phyloP scores from a whole-genome alignment of 2,329 filamentous ascomycete genomes.

The Diaporthe ilicicola region DNA sequence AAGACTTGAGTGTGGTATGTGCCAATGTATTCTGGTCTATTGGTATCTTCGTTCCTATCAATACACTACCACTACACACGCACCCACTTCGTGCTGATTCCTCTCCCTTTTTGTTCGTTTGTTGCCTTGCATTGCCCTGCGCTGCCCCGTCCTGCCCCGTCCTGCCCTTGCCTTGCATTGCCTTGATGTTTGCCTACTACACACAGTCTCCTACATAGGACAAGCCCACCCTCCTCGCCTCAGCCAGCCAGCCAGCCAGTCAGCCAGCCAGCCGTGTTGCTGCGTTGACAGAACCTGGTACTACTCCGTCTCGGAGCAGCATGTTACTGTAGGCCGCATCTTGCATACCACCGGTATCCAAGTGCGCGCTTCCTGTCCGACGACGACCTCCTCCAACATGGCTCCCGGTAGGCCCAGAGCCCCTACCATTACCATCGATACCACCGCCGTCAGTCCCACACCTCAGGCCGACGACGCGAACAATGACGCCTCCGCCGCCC shows the following conservation, averaged over 20 bases:
- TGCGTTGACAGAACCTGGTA: not conserved
- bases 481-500: slow-evolving; percentile 39
- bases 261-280: not conserved
- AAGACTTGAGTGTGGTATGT: not conserved
- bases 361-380: slow-evolving; percentile 19
- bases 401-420: slow-evolving; percentile 47
- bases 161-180: no score
- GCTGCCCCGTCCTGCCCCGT: no score
- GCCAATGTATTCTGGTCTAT: not conserved
- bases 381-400: slow-evolving; percentile 21
- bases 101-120: slow-evolving; percentile 15
- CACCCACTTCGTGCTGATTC: slow-evolving; percentile 9
- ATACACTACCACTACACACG: not conserved
- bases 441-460: slow-evolving; percentile 49
- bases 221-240: not conserved
- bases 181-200: slow-evolving; percentile 8
- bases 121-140: not conserved
- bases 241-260: not conserved
- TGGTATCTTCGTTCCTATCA: not conserved
- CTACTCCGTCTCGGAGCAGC: slow-evolving; percentile 20
- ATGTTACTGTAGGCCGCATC: slow-evolving; percentile 23
- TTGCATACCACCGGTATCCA: slow-evolving; percentile 3
- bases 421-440: slow-evolving; percentile 65
- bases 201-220: slow-evolving; percentile 2
- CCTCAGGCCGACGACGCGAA: slow-evolving; percentile 42